Evolutionary conservation across 2,329 filamentous ascomycete species (phyloP).

Genomic region (Cladosporium colombiae): DNA sequence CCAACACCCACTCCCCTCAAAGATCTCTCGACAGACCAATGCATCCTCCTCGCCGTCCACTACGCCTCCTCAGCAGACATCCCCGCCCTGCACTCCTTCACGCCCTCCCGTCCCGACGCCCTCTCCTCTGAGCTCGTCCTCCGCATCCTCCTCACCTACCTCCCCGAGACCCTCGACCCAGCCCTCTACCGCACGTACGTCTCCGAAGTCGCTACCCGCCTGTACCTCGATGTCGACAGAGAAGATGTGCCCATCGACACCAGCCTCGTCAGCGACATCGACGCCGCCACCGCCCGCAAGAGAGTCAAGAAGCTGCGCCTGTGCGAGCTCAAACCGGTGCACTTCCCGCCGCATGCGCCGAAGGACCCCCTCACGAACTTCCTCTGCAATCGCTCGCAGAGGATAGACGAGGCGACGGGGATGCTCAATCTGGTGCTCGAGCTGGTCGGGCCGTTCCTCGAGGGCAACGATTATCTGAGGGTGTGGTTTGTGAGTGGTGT

Average conservation of each 20-base stretch:
- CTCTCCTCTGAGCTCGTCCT: slow-evolving; percentile 67
- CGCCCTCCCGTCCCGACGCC: slow-evolving; percentile 57
- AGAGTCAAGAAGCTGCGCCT: slow-evolving; percentile 65
- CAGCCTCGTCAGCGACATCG: slow-evolving; percentile 58
- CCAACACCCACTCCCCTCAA: slow-evolving; percentile 20
- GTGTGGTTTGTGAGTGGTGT: slow-evolving; percentile 70
- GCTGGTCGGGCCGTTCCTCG: slow-evolving; percentile 69
- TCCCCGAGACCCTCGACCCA: slow-evolving; percentile 71
- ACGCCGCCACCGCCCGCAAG: slow-evolving; percentile 64
- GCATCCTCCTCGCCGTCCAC: slow-evolving; percentile 71
- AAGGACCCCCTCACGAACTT: slow-evolving; percentile 63
- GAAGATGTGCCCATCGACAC: slow-evolving; percentile 54
- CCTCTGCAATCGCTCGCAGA: slow-evolving; percentile 66
- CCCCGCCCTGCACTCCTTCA: slow-evolving; percentile 60
- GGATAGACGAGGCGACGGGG: slow-evolving; percentile 72
- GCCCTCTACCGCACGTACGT: slow-evolving; percentile 64
- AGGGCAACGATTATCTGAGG: slow-evolving; percentile 60
- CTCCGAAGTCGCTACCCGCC: slow-evolving; percentile 55
- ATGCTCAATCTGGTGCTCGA: slow-evolving; percentile 66
- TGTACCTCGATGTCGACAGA: slow-evolving; percentile 45
- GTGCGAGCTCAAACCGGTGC: slow-evolving; percentile 56
- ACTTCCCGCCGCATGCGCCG: slow-evolving; percentile 50
- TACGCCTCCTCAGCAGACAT: slow-evolving; percentile 68
- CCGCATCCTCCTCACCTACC: slow-evolving; percentile 72
- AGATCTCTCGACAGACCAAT: slow-evolving; percentile 64